Conservation (phyloP, 2,329 filamentous ascomycete species). For the Fusarium udum region DNA sequence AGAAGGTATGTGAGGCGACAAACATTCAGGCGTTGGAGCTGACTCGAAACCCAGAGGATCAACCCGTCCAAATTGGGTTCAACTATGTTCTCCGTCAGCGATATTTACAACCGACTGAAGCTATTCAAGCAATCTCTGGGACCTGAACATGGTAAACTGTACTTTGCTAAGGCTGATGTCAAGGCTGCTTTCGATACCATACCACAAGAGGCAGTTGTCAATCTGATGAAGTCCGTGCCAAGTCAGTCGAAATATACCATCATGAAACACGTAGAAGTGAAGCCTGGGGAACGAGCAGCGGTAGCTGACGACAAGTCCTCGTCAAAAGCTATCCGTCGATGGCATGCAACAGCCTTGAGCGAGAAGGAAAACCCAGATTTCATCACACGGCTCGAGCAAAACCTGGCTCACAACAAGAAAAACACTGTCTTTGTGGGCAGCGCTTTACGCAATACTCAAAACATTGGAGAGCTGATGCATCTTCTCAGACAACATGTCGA, state of each 20-base stretch:
- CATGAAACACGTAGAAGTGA: conserved; percentile 78
- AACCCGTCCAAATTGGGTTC: conserved; percentile 75
- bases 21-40: conserved; percentile 3
- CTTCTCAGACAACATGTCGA: conserved; percentile 83
- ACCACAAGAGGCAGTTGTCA: conserved; percentile 78
- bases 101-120: conserved; percentile 79
- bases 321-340: conserved; percentile 57
- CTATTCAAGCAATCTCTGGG: conserved; percentile 68
- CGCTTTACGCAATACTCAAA: conserved; percentile 65
- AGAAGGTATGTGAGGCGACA: conserved; percentile 68
- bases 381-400: conserved; percentile 54
- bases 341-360: conserved; percentile 62
- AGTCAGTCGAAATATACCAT: conserved; percentile 73
- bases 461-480: conserved; percentile 68
- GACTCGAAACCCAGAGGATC: conserved; percentile 45
- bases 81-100: conserved; percentile 81
- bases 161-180: conserved; percentile 93
- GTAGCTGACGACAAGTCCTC: conserved; percentile 31
- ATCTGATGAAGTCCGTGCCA: conserved; percentile 68
- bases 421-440: conserved; percentile 83
- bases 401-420: conserved; percentile 57
- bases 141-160: conserved; percentile 61
- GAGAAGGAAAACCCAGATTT: conserved; percentile 56
- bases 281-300: conserved; percentile 52
- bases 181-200: conserved; percentile 95